Conservation (phyloP, 2,329 filamentous ascomycete species). For the Calonectria hongkongensis region DNA sequence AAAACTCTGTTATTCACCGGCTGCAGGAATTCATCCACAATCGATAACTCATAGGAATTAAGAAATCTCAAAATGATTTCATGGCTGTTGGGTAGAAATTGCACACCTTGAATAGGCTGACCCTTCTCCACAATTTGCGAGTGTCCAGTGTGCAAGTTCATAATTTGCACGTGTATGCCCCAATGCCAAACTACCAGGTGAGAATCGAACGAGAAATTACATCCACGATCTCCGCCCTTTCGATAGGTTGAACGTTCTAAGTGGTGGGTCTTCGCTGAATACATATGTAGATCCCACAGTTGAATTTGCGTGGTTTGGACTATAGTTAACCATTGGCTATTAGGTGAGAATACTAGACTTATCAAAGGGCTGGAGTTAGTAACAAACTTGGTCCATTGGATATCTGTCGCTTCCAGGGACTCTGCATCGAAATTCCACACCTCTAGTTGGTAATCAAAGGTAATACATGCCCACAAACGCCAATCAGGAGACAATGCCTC, state of each 20-base stretch:
- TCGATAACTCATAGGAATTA: no score
- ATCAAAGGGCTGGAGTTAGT: rapidly evolving
- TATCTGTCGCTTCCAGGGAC: no score
- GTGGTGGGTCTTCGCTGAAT: background rate
- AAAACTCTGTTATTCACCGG: no score
- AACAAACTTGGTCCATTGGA: background rate
- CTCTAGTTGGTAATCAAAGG: background rate
- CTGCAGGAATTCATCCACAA: no score
- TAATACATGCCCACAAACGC: background rate
- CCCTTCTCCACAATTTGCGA: background rate
- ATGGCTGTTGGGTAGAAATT: no score
- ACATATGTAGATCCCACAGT: background rate
- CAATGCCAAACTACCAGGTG: background rate
- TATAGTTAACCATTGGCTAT: background rate
- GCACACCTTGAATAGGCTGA: rapidly evolving
- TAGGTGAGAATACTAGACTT: background rate
- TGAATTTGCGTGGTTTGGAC: background rate
- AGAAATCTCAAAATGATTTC: no score
- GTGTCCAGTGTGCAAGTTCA: background rate
- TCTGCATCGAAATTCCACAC: background rate
- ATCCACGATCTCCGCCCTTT: no score
- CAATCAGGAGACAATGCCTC: background rate
- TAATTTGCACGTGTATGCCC: no score
- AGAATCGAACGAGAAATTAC: background rate
- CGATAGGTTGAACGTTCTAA: no score